Evolutionary conservation across 2,329 filamentous ascomycete genomes (phyloP), one percentile per base, ranked within the genome.

Genomic region (Amphichorda felina): DNA sequence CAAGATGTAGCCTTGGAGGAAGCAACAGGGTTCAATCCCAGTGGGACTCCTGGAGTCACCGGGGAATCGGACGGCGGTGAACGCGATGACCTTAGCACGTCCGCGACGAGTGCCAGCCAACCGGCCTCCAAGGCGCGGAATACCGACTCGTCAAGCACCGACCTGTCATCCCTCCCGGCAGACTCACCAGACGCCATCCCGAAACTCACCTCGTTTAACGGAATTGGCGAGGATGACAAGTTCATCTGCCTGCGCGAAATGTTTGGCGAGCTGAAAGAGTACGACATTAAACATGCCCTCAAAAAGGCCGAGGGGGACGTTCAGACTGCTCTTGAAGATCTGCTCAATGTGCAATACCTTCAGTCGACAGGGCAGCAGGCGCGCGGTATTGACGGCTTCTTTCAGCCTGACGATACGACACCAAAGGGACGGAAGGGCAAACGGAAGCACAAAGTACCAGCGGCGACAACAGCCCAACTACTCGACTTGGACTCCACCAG

Each of bases 371-470:
- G 72, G 1, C 64, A 73, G 36, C 63, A 70, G 2, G 62, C 68
- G 2, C 89, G 82, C 50, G 84, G 87, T 0, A 65, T 95, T n/a
- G 86, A 95, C 39, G 86, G 74, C 0, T 94, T 94, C 50, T 76
- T 74, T 16, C 67, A 74, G 27, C 68, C 68, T 0, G 68, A 75
- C 13, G 54, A 50, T 6, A 35, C 34, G 25, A 45, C 40, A 31
- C 40, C 35, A 15, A 49, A 41, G 19, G 34, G 35, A 3, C 66
- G 62, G 40, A 54, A 50, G 24, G 68, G 62, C 43, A 57, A 50
- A 39, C 62, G 60, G 41, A 55, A 45, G 17, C 57, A 50, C 27
- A 50, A 50, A 39, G 57, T 24, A 55, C 39, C 45, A 47, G 51
- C 17, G 22, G 7, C 30, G 5, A 22, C 27, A 17, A 18, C 21